A percentile compares a stretch with the other conserved stretches of the same genome.
Evolutionary conservation across 2,329 filamentous ascomycete species (phyloP).

Genomic region (Rhinocladiella mackenziei): DNA sequence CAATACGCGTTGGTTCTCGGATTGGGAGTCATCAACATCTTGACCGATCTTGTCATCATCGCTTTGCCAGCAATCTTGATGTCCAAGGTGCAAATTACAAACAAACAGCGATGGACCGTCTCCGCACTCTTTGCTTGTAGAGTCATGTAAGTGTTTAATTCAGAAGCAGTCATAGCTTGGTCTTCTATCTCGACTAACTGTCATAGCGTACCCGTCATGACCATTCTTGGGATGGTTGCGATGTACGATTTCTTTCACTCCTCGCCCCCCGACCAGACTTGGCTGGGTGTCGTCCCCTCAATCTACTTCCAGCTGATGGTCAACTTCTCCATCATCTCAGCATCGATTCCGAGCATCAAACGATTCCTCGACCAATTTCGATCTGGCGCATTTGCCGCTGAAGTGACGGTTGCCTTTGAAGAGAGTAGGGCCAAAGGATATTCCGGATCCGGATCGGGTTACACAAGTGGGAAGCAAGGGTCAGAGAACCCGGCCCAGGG

Average conservation of each 20-base stretch:
- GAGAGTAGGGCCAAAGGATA: background rate
- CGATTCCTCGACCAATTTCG: constrained; percentile 24
- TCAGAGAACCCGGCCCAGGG: background rate
- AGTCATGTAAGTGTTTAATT: constrained; percentile 24
- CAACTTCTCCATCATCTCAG: constrained; percentile 26
- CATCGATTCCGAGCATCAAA: constrained; percentile 26
- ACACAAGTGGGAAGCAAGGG: background rate
- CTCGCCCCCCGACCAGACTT: constrained; percentile 18
- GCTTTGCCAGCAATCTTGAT: constrained; percentile 25
- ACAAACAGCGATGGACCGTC: constrained; percentile 17
- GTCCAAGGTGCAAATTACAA: constrained; percentile 19
- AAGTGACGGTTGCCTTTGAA: background rate
- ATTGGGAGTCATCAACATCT: constrained; percentile 20
- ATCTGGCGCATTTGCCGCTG: constrained; percentile 13
- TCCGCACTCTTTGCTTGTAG: constrained; percentile 24
- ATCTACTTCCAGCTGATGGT: constrained; percentile 25
- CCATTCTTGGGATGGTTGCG: constrained; percentile 13
- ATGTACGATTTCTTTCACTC: constrained; percentile 19
- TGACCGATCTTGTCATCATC: constrained; percentile 23
- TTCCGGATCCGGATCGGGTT: background rate
- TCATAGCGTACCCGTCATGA: constrained; percentile 22
- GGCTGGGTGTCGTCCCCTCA: constrained; percentile 20
- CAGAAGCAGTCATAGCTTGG: constrained; percentile 5
- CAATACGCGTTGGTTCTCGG: constrained; percentile 21
- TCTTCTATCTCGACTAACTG: background rate